Evolutionary conservation across 257 asterid genomes (phyloP).

Genomic region (Buddleja alternifolia): DNA sequence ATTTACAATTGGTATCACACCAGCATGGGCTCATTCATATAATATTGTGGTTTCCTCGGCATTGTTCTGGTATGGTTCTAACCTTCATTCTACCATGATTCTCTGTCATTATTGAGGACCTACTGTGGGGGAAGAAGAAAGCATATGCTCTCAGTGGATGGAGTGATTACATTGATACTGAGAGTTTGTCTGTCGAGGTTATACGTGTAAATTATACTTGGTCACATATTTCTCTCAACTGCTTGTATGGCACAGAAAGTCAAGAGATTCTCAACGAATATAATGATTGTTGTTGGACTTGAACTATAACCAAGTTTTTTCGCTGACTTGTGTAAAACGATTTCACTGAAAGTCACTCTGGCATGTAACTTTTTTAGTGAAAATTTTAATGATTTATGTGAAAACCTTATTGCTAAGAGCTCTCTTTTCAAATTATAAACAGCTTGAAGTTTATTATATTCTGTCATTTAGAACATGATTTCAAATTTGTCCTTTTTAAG

Average conservation of each 20-base stretch:
- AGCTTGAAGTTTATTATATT: too few species aligned
- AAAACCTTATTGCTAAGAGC: neutral
- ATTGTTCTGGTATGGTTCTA: neutral
- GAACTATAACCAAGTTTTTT: neutral
- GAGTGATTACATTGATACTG: neutral
- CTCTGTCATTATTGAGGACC: neutral
- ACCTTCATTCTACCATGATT: neutral
- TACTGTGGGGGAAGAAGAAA: neutral
- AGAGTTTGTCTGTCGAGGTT: conserved; percentile 1
- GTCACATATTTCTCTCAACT: neutral
- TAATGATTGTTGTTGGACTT: neutral
- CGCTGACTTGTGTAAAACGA: too few species aligned
- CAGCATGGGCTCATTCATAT: neutral
- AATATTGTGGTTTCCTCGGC: neutral
- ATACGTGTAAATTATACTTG: neutral
- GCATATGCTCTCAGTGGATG: neutral
- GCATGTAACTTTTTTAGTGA: too few species aligned
- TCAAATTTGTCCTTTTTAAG: too few species aligned
- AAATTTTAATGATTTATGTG: neutral
- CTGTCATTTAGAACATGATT: too few species aligned
- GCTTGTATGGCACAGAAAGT: too few species aligned
- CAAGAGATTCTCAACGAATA: too few species aligned
- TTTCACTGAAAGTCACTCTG: too few species aligned
- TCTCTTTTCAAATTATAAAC: neutral
- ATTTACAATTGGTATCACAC: neutral